Evolutionary conservation across 2,329 filamentous ascomycete species (phyloP).

Genomic region (Fusarium illudens): DNA sequence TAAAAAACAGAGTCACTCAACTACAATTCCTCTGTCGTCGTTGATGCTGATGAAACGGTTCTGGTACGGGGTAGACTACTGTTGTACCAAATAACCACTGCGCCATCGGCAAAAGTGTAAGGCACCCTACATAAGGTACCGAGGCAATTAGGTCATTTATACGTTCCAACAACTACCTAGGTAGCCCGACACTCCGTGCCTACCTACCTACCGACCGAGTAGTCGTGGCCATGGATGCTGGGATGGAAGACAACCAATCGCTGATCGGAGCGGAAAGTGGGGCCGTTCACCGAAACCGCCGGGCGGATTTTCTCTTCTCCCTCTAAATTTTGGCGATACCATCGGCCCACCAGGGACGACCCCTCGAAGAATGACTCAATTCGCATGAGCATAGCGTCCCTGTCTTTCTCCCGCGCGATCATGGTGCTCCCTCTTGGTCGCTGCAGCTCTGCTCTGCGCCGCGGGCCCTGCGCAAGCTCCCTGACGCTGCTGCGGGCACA

Average conservation of each 20-base stretch:
- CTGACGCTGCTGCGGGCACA: constrained; percentile 13
- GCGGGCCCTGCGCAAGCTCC: constrained; percentile 1
- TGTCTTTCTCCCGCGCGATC: constrained; percentile 5
- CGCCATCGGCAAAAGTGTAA: too few species aligned
- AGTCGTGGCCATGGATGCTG: too few species aligned
- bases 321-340: constrained; percentile 19
- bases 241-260: not conserved
- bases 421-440: constrained; percentile 41
- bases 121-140: too few species aligned
- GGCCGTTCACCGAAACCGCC: not conserved
- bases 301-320: constrained; percentile 9
- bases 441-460: constrained; percentile 35
- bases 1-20: too few species aligned
- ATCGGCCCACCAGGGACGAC: constrained; percentile 33
- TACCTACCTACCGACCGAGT: too few species aligned
- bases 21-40: not conserved
- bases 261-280: not conserved
- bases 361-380: constrained; percentile 35
- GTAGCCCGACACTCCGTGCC: too few species aligned
- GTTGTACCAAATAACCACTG: too few species aligned
- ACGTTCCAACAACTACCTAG: too few species aligned
- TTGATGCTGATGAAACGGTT: not conserved
- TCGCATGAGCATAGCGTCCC: constrained; percentile 7
- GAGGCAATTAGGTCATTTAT: too few species aligned
- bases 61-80: not conserved